Evolutionary conservation across 169 alveolate species (phyloP).

Genomic region (Babesia bovis): DNA sequence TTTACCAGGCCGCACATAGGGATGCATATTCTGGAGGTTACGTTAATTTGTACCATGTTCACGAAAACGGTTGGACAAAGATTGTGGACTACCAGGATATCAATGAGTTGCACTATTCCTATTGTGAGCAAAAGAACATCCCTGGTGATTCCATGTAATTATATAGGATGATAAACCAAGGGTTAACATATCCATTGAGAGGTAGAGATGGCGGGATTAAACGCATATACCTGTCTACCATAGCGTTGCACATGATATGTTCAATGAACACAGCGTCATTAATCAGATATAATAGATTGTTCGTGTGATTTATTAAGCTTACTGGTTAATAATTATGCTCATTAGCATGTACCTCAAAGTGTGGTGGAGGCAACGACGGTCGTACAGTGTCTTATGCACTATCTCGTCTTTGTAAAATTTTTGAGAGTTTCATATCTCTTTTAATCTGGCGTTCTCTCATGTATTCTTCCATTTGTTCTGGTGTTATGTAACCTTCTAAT

Average conservation of each 20-base stretch:
- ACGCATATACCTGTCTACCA: no score
- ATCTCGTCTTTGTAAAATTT: constrained; percentile 14
- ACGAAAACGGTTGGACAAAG: constrained; percentile 90
- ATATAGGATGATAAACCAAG: background rate
- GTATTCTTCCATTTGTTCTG: background rate
- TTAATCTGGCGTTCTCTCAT: constrained; percentile 28
- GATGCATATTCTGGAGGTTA: constrained; percentile 99
- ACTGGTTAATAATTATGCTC: no score
- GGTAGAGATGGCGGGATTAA: no score
- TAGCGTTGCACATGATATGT: no score
- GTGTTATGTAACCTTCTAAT: constrained; percentile 23
- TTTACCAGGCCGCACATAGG: constrained; percentile 97
- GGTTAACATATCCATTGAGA: background rate
- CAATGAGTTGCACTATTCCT: constrained; percentile 85
- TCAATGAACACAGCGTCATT: no score
- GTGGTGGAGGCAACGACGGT: no score
- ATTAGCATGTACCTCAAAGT: no score
- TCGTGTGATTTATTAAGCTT: no score
- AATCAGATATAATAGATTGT: no score
- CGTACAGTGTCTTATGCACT: no score
- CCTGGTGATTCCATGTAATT: constrained; percentile 44
- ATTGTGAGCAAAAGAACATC: constrained; percentile 76
- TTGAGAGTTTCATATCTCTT: constrained; percentile 25
- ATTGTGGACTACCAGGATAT: constrained; percentile 90
- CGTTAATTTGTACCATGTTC: constrained; percentile 94